Evolutionary conservation across 2,329 filamentous ascomycete species (phyloP).

Genomic region (Metarhizium guizhouense): DNA sequence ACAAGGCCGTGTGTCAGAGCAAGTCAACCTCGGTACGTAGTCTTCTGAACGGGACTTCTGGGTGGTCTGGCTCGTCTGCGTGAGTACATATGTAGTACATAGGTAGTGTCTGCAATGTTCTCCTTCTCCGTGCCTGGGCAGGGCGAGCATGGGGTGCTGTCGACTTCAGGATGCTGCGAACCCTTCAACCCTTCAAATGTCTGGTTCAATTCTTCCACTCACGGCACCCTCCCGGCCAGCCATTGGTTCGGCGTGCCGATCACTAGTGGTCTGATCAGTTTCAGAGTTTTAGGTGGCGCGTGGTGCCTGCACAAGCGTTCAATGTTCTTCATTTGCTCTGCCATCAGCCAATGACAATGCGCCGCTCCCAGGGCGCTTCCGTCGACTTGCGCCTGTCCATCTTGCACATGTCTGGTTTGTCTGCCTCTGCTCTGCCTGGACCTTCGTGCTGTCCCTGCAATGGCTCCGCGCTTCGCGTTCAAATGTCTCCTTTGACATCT

Average conservation of each 20-base stretch:
- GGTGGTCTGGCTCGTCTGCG: too few species aligned
- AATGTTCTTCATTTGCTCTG: background rate
- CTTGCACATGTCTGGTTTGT: background rate
- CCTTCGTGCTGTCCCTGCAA: background rate
- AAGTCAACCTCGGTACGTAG: too few species aligned
- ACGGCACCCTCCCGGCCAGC: background rate
- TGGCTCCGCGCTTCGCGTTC: background rate
- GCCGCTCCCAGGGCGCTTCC: background rate
- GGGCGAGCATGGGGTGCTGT: too few species aligned
- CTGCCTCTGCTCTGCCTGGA: too few species aligned
- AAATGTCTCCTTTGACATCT: background rate
- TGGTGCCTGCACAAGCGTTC: conserved; percentile 6
- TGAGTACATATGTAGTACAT: too few species aligned
- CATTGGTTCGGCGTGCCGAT: background rate
- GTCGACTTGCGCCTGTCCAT: background rate
- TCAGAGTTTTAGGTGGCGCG: conserved; percentile 1
- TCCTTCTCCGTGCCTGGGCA: too few species aligned
- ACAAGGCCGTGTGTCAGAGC: too few species aligned
- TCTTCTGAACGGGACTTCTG: too few species aligned
- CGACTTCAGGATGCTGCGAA: too few species aligned
- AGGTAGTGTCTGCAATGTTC: too few species aligned
- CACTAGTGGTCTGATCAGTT: background rate
- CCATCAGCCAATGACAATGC: background rate
- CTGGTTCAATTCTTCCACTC: too few species aligned
- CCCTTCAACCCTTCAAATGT: too few species aligned